Conservation (phyloP, 2,329 filamentous ascomycete genomes). For the Diaporthe vaccinii region DNA sequence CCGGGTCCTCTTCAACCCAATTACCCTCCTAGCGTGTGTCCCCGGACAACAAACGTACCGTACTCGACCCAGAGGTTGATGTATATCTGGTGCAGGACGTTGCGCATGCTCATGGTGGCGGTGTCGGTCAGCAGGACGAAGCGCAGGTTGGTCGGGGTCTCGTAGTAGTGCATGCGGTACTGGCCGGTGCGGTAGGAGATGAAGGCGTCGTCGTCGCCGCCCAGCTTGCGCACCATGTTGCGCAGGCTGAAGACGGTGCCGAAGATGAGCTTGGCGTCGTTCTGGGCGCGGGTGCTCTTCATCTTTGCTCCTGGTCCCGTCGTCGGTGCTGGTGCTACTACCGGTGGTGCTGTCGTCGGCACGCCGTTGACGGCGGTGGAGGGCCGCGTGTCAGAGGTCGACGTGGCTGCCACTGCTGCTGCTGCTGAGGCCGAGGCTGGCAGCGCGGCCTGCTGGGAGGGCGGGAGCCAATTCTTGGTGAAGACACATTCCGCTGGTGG, state of each 20-base stretch:
- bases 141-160: slow-evolving; percentile 94
- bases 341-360: slow-evolving; percentile 40
- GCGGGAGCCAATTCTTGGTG: slow-evolving; percentile 83
- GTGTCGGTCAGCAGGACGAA: slow-evolving; percentile 98
- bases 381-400: slow-evolving; percentile 55
- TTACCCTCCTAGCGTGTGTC: background rate
- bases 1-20: background rate
- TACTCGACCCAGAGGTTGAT: slow-evolving; percentile 99
- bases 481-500: slow-evolving; percentile 94
- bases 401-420: slow-evolving; percentile 50
- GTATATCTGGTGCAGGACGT: slow-evolving; percentile 97
- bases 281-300: slow-evolving; percentile 54
- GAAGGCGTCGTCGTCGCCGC: slow-evolving; percentile 94
- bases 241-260: slow-evolving; percentile 96
- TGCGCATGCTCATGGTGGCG: slow-evolving; percentile 88
- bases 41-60: slow-evolving; percentile 63
- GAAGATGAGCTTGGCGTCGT: slow-evolving; percentile 97
- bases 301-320: slow-evolving; percentile 2
- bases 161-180: slow-evolving; percentile 99
- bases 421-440: slow-evolving; percentile 51
- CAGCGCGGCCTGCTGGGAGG: slow-evolving; percentile 53
- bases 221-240: slow-evolving; percentile 96
- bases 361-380: slow-evolving; percentile 37
- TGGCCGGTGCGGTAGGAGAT: slow-evolving; percentile 92
- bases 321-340: slow-evolving; percentile 15